Percentiles rank a stretch among this genome's conserved stretches.
These are phyloP conservation scores for Paramecium tetraurelia DNA, from an alignment of 73 alveolate genomes.

Conservation along the genomic window DNA sequence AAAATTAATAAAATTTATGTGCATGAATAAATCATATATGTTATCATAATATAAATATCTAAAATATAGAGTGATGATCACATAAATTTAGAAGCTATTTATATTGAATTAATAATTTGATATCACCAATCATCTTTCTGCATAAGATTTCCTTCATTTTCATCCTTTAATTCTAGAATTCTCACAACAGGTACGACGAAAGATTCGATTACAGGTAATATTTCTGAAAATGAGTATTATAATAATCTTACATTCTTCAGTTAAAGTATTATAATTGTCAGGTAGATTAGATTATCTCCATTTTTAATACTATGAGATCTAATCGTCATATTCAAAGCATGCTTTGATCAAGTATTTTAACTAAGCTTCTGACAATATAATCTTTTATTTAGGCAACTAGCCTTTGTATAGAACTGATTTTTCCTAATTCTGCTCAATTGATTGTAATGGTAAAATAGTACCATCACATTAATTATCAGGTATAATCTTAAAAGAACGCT, in stretches of 20 bases:
- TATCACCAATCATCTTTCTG: conserved; percentile 30
- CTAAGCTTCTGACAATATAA: background rate
- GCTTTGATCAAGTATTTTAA: background rate
- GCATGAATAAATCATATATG: background rate
- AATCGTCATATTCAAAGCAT: background rate
- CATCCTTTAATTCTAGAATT: background rate
- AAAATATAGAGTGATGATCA: background rate
- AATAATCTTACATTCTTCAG: background rate
- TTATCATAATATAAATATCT: background rate
- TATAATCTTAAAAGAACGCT: background rate
- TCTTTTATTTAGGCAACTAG: background rate
- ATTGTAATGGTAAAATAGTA: background rate
- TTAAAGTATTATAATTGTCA: background rate
- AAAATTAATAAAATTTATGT: background rate
- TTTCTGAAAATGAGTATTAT: background rate
- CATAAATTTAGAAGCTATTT: background rate
- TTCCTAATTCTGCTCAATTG: background rate
- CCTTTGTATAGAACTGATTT: background rate
- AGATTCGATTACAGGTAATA: background rate
- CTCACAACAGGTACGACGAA: conserved; percentile 1
- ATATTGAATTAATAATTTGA: background rate
- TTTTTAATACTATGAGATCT: background rate
- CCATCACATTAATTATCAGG: background rate
- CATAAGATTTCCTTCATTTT: background rate
- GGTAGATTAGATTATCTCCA: conserved; percentile 6